These are phyloP conservation scores for Oropetium thomaeum DNA, from an alignment of 176 grass and related monocot genomes.

Conservation along the genomic window DNA sequence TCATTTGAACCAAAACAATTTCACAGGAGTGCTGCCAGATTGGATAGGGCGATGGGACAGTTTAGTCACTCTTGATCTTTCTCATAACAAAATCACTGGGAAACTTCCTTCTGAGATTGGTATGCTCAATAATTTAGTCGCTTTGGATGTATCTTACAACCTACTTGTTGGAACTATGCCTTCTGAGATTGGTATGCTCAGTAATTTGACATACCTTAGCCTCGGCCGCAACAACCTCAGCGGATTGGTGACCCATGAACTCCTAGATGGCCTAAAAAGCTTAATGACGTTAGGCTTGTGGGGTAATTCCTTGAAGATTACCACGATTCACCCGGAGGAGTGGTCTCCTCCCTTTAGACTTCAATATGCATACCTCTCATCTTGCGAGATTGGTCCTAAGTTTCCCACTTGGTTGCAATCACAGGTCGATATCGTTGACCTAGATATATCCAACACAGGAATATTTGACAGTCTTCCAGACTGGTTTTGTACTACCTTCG, in stretches of 20 bases:
- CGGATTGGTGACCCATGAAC: constrained; percentile 12
- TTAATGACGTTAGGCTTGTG: constrained; percentile 1
- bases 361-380: background rate
- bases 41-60: too few species aligned
- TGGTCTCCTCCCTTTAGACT: constrained; percentile 37
- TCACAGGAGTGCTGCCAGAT: background rate
- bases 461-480: background rate
- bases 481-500: background rate
- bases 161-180: too few species aligned
- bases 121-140: background rate
- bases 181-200: too few species aligned
- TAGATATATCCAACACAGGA: background rate
- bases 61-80: too few species aligned
- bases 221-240: background rate
- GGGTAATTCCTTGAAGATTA: background rate
- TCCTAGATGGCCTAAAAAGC: background rate
- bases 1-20: background rate
- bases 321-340: background rate
- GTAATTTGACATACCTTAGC: too few species aligned
- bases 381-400: constrained; percentile 14
- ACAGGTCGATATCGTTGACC: background rate
- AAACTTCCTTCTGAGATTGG: background rate
- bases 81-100: background rate
- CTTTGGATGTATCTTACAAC: background rate
- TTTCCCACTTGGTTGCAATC: too few species aligned